Base-by-base conservation (phyloP, 225 moss, liverwort and hornwort species). In the Polytrichum formosum region DNA sequence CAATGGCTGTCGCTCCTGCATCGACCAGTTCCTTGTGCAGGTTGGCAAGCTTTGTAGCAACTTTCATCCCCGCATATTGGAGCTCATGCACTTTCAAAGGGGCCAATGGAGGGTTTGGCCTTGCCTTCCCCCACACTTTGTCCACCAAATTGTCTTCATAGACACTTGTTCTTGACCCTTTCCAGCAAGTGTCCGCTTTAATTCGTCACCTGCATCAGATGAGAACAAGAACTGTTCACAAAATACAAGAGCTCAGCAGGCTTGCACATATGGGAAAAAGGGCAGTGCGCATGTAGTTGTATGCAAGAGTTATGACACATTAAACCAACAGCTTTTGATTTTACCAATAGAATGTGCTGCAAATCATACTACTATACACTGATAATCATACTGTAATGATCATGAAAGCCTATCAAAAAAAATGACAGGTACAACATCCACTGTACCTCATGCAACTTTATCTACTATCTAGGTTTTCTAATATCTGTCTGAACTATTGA, bases 161-260 rank as follows among this genome's bases (percentile, higher is more conserved):
- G 37, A 91, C 83, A 28, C 90, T 81, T 26, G 78, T 28, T 84
- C 91, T 65, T 94, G 94, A 61, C 81, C 80, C 80, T 90, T 91
- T 77, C 75, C 85, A 71, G 86, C 85, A 75, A 98, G 65, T 63
- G 86, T 90, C 69, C 88, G 77, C 84, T 79, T 91, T 63, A 98
- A 76, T 72, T 98, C 98, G 66, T 93, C 98, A 71, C 83, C 91
- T 85, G 94, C 90, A 81, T 98, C 98, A 76, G 90, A 85, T 61
- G 98, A 94, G 82, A 98, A 94, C 78, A 98, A 84, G 75, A 91
- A 98, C 97, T 97, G 89, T 78, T 83, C 86, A 80, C 85, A 76
- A 75, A 78, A 83, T 78, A 81, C 77, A 78, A 77, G 75, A 84
- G 81, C 84, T 83, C 80, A 86, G 78, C 76, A 78, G 61, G 68